Evolutionary conservation across 352 stramenopile genomes (phyloP), one percentile per base, ranked within the genome.

Genomic region (Globisporangium perplexum): DNA sequence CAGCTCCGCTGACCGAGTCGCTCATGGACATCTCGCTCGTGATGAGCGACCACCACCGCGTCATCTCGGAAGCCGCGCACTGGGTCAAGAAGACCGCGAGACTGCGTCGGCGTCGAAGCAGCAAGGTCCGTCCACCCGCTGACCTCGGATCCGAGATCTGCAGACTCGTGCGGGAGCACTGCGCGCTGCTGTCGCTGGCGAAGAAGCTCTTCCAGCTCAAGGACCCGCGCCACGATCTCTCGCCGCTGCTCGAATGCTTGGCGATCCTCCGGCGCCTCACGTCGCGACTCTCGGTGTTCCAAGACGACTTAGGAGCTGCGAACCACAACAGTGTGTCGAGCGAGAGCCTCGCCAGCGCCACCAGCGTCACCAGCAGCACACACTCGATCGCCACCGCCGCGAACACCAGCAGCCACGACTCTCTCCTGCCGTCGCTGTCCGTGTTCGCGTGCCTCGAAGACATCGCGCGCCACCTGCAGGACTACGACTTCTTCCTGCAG

Each of bases 1-100:
- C 56, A 0, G 53, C 62, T 3, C 60, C 72, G 24, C 56, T 89
- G 18, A 68, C 75, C 17, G 69, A 86, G 28, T 83, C 78, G 18
- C 57, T 89, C 11, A 55, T 86, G 46, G 78, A 87, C 42, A 89
- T 89, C 44, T 87, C 78, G 18, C 75, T 89, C 23, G 75, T 89
- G 17, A 86, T 89, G 75, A 87, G 55, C n/a, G 78, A 89, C 26
- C 74, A 87, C 50, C 75, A 89, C 23, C 73, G 68, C 0, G 65
- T 89, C n/a, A 44, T 89, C 24, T 71, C 67, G 1, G 69, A 89
- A 57, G 68, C 70, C 0, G 63, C 75, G 31, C 68, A 70, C 30
- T 80, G 69, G 55, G 65, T 89, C 0, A 52, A 43, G 1, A 84
- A 86, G 56, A 61, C 54, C 6, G 65, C 72, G 30, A 61, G 61